Conservation (phyloP, 768 basidiomycete genomes). For the Butyriboletus loyo region DNA sequence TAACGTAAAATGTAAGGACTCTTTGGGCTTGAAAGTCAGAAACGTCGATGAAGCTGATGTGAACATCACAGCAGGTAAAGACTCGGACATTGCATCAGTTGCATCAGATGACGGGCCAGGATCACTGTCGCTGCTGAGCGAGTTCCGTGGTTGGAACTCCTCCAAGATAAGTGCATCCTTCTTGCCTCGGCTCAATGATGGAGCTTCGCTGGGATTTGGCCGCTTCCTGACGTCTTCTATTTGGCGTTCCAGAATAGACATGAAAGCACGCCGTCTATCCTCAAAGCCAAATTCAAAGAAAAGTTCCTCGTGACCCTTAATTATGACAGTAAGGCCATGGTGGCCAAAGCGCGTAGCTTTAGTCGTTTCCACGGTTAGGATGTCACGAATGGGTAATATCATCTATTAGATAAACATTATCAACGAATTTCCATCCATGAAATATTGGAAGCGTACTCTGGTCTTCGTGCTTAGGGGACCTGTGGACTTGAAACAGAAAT, state of each 20-base stretch:
- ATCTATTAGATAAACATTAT: slow-evolving; percentile 53
- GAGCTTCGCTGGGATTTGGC: slow-evolving; percentile 42
- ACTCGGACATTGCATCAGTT: slow-evolving; percentile 61
- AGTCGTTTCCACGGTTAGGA: slow-evolving; percentile 78
- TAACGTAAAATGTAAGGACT: slow-evolving; percentile 86
- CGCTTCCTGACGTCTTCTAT: slow-evolving; percentile 68
- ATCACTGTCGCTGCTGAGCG: slow-evolving; percentile 36
- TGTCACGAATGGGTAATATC: slow-evolving; percentile 89
- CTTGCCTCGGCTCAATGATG: slow-evolving; percentile 48
- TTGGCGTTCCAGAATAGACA: slow-evolving; percentile 70
- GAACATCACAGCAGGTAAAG: slow-evolving; percentile 91
- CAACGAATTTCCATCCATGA: neutral
- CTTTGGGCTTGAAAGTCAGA: slow-evolving; percentile 90
- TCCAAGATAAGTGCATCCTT: slow-evolving; percentile 79
- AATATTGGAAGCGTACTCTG: slow-evolving; percentile 52
- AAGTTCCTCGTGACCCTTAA: slow-evolving; percentile 95
- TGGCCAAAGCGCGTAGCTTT: slow-evolving; percentile 89
- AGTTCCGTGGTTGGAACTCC: slow-evolving; percentile 64
- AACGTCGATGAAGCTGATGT: slow-evolving; percentile 95
- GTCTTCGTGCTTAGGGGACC: slow-evolving; percentile 78
- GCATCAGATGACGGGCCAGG: slow-evolving; percentile 49
- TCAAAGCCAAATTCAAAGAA: slow-evolving; percentile 92
- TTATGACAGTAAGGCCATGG: slow-evolving; percentile 83
- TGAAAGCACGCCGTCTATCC: slow-evolving; percentile 77
- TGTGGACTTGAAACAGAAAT: slow-evolving; percentile 92